phyloP scores from a whole-genome alignment of 2,329 filamentous ascomycete genomes.

The Cordyceps javanica region DNA sequence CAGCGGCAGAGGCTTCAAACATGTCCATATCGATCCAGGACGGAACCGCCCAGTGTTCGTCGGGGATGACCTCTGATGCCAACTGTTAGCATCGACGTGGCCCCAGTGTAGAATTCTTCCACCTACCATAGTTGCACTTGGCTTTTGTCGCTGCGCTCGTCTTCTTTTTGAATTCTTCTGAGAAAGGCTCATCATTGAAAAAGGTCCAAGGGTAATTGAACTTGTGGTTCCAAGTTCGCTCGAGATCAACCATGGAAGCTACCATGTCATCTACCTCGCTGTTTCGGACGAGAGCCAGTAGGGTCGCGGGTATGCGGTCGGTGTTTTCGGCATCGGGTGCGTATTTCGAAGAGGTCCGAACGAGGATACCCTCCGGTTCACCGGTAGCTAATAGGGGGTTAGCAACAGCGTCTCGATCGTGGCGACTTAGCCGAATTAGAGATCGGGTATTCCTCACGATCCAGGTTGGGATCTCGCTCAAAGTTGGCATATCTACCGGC shows the following conservation, averaged over 20 bases:
- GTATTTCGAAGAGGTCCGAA: conserved; percentile 71
- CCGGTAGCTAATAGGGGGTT: conserved; percentile 57
- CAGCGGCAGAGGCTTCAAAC: conserved; percentile 75
- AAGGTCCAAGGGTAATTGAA: conserved; percentile 99
- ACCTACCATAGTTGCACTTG: conserved; percentile 72
- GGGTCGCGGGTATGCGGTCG: conserved; percentile 85
- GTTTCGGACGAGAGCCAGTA: conserved; percentile 88
- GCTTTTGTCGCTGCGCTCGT: conserved; percentile 82
- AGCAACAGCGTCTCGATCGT: conserved; percentile 10
- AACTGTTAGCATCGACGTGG: conserved; percentile 13
- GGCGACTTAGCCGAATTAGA: background rate
- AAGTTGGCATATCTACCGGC: conserved; percentile 47
- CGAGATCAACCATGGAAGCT: conserved; percentile 82
- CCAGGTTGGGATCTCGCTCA: conserved; percentile 76
- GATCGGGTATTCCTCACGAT: conserved; percentile 55
- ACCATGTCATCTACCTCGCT: conserved; percentile 80
- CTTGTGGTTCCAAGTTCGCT: conserved; percentile 94
- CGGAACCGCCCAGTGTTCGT: conserved; percentile 89
- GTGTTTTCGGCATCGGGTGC: conserved; percentile 67
- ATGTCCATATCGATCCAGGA: conserved; percentile 88
- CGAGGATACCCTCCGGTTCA: conserved; percentile 73
- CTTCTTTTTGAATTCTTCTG: conserved; percentile 82
- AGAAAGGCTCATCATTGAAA: conserved; percentile 93
- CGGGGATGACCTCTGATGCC: conserved; percentile 71
- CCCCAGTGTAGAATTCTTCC: conserved; percentile 1